A percentile compares a stretch with the other conserved stretches of the same genome.
phyloP scores from a whole-genome alignment of 2,329 filamentous ascomycete genomes.

The Fusarium compactum region DNA sequence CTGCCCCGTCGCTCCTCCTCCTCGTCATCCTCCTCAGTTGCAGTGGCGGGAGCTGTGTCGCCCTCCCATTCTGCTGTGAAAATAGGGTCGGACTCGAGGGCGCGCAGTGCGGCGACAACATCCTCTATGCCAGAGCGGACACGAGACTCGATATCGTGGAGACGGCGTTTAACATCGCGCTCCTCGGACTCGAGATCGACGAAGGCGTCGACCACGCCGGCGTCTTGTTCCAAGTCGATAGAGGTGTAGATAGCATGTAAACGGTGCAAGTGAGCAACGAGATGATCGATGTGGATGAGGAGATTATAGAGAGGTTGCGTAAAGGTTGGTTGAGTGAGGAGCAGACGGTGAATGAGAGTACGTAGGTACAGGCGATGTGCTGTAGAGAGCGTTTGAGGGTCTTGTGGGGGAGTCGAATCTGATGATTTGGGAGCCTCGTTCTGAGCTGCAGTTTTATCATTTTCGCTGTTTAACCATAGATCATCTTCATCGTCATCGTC shows the following conservation, averaged over 20 bases:
- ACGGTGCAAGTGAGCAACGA: conserved; percentile 80
- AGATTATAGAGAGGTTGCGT: conserved; percentile 74
- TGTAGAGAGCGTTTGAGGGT: conserved; percentile 85
- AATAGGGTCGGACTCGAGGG: conserved; percentile 58
- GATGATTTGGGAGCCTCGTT: conserved; percentile 43
- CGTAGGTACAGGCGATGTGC: conserved; percentile 84
- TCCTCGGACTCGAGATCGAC: conserved; percentile 80
- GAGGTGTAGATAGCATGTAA: conserved; percentile 82
- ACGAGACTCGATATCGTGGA: conserved; percentile 71
- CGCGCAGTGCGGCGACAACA: conserved; percentile 69
- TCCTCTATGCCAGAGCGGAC: conserved; percentile 77
- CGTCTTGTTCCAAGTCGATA: conserved; percentile 83
- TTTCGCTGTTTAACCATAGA: conserved; percentile 45
- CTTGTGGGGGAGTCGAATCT: conserved; percentile 61
- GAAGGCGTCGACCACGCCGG: conserved; percentile 82
- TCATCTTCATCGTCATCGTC: conserved; percentile 46
- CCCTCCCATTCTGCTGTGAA: conserved; percentile 61
- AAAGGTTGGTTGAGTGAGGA: conserved; percentile 73
- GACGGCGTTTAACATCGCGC: conserved; percentile 70
- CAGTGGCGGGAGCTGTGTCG: conserved; percentile 37
- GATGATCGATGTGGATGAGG: conserved; percentile 81
- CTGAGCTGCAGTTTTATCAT: conserved; percentile 12
- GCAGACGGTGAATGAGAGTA: conserved; percentile 73
- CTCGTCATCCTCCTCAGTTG: conserved; percentile 26
- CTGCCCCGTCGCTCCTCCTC: conserved; percentile 19